A percentile compares a stretch with the other conserved stretches of the same genome.
phyloP scores from a whole-genome alignment of 108 stramenopile species.

The Conticribra weissflogii region DNA sequence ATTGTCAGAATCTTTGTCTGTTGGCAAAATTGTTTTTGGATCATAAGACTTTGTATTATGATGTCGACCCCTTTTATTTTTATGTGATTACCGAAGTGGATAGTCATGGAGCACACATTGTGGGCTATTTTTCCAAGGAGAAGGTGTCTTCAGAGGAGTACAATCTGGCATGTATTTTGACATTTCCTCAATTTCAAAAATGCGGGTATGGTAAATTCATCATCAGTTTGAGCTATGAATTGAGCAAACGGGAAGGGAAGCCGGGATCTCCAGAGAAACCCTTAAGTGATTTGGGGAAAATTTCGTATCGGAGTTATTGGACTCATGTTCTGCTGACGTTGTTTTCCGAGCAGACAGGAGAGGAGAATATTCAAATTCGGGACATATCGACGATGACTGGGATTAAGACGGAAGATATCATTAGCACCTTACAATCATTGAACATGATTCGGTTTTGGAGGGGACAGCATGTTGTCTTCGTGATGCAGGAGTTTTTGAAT shows the following conservation, averaged over 20 bases:
- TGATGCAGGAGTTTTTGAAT: slow-evolving; percentile 74
- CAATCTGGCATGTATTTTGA: slow-evolving; percentile 98
- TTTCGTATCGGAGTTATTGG: slow-evolving; percentile 96
- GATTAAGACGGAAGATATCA: slow-evolving; percentile 97
- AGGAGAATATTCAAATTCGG: slow-evolving; percentile 76
- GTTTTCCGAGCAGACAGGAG: slow-evolving; percentile 49
- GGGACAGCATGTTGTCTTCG: slow-evolving; percentile 97
- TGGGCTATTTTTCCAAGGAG: slow-evolving; percentile 99
- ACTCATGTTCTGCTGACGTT: slow-evolving; percentile 78
- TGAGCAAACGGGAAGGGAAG: slow-evolving; percentile 90
- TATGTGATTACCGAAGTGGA: slow-evolving; percentile 98
- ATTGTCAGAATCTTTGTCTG: slow-evolving; percentile 98
- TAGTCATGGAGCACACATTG: slow-evolving; percentile 89
- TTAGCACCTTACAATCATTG: slow-evolving; percentile 93
- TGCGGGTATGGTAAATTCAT: slow-evolving; percentile 99
- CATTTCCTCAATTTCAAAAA: slow-evolving; percentile 98
- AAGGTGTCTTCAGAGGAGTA: slow-evolving; percentile 92
- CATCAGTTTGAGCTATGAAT: slow-evolving; percentile 94
- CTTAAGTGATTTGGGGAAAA: slow-evolving; percentile 93
- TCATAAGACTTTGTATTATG: slow-evolving; percentile 99
- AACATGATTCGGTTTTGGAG: slow-evolving; percentile 98
- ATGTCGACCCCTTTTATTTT: slow-evolving; percentile 98
- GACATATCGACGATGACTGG: slow-evolving; percentile 88
- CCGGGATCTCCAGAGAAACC: slow-evolving; percentile 98
- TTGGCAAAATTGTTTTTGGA: slow-evolving; percentile 99